Conservation (phyloP, 78 protist genomes). For the Emiliania huxleyi region DNA sequence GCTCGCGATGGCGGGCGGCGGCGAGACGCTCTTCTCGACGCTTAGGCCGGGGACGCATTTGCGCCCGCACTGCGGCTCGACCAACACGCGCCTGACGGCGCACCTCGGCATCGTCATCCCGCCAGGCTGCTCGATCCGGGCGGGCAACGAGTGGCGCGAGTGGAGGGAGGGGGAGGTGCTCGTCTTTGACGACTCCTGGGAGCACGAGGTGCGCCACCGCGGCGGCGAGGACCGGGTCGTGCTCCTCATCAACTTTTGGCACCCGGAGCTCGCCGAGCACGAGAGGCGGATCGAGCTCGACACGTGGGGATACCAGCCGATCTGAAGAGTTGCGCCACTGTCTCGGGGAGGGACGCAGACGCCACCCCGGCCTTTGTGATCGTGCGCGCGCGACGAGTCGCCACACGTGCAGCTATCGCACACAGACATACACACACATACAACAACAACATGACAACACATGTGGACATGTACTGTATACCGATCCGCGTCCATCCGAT, state of each 20-base stretch:
- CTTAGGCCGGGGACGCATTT: neutral
- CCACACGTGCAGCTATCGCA: too few relatives aligned
- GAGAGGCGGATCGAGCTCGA: too few relatives aligned
- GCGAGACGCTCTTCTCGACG: slow-evolving; percentile 5
- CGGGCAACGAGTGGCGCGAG: neutral
- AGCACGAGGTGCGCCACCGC: neutral
- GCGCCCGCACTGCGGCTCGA: slow-evolving; percentile 9
- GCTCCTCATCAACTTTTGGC: neutral
- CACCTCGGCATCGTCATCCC: neutral
- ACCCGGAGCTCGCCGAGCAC: neutral
- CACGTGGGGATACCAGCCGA: too few relatives aligned
- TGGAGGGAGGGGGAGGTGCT: neutral
- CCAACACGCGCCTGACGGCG: neutral
- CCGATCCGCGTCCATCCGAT: too few relatives aligned
- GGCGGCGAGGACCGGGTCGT: neutral
- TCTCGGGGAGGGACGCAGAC: too few relatives aligned
- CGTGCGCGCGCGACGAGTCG: too few relatives aligned
- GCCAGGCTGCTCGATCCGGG: neutral
- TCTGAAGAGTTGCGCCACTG: too few relatives aligned
- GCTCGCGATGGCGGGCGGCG: neutral
- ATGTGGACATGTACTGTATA: too few relatives aligned
- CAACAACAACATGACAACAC: too few relatives aligned
- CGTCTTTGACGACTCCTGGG: neutral
- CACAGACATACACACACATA: too few relatives aligned
- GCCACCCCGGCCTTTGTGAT: too few relatives aligned